Evolutionary conservation across 805 yeast species (phyloP).

Genomic region (Ascoidea asiatica): DNA sequence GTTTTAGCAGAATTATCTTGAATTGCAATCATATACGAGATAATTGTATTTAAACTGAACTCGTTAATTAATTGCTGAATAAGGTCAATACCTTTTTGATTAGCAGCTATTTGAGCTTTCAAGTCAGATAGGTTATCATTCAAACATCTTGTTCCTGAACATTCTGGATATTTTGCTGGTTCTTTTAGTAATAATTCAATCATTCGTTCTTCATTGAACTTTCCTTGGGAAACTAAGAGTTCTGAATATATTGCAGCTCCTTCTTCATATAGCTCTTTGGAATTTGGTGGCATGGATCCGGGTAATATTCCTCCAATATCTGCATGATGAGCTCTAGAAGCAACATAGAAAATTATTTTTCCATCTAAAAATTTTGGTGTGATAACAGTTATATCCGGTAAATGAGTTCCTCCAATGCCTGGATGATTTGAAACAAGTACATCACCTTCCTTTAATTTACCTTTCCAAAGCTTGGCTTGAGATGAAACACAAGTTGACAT

Average conservation of each 20-base stretch:
- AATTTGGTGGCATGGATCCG: slow-evolving; percentile 91
- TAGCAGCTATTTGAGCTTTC: slow-evolving; percentile 82
- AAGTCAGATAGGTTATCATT: slow-evolving; percentile 75
- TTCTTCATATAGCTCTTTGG: slow-evolving; percentile 74
- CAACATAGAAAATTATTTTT: slow-evolving; percentile 69
- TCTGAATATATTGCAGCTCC: slow-evolving; percentile 83
- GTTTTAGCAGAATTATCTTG: slow-evolving; percentile 67
- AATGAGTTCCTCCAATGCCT: slow-evolving; percentile 72
- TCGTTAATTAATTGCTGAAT: slow-evolving; percentile 48
- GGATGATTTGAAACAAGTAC: slow-evolving; percentile 74
- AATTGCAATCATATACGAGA: slow-evolving; percentile 69
- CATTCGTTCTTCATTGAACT: slow-evolving; percentile 62
- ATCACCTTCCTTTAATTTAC: slow-evolving; percentile 56
- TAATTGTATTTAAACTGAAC: slow-evolving; percentile 44
- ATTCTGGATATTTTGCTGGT: slow-evolving; percentile 74
- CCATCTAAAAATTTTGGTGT: slow-evolving; percentile 66
- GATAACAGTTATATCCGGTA: slow-evolving; percentile 85
- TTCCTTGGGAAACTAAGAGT: slow-evolving; percentile 55
- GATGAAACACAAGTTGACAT: slow-evolving; percentile 69
- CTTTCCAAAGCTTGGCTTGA: slow-evolving; percentile 55
- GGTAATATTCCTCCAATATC: slow-evolving; percentile 90
- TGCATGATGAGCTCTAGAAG: slow-evolving; percentile 92
- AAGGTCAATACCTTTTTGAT: slow-evolving; percentile 68
- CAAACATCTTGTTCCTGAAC: slow-evolving; percentile 79
- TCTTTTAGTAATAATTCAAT: slow-evolving; percentile 47